phyloP scores from a whole-genome alignment of 176 grass and related monocot genomes.

The Avena eriantha region DNA sequence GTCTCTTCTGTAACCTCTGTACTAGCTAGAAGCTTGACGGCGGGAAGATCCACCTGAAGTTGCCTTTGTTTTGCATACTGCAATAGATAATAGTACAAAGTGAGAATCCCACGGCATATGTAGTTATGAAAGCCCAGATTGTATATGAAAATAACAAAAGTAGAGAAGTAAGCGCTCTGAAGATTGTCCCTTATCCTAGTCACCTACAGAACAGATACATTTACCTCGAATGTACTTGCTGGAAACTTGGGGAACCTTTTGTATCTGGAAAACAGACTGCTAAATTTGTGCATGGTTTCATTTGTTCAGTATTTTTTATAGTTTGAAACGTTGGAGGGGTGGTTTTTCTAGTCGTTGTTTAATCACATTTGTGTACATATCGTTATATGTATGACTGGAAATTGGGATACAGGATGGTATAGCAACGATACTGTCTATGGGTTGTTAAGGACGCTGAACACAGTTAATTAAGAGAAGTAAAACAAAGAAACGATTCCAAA shows the following conservation, averaged over 20 bases:
- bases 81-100: neutral
- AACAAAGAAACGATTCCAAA: neutral
- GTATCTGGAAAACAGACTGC: too few relatives aligned
- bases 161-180: neutral
- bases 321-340: too few relatives aligned
- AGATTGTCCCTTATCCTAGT: neutral
- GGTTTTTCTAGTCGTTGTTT: neutral
- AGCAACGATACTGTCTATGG: too few relatives aligned
- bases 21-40: conserved; percentile 20
- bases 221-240: too few relatives aligned
- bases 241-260: too few relatives aligned
- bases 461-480: neutral
- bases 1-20: conserved; percentile 42
- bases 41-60: conserved; percentile 20
- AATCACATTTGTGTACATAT: neutral
- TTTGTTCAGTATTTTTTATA: too few relatives aligned
- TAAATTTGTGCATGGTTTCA: too few relatives aligned
- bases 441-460: neutral
- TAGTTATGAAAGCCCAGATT: neutral
- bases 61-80: conserved; percentile 53
- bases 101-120: neutral
- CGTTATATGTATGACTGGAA: neutral
- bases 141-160: neutral
- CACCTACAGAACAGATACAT: too few relatives aligned
- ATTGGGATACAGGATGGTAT: neutral